Conservation (phyloP, 2,329 filamentous ascomycete species). For the Aspergillus sp. region DNA sequence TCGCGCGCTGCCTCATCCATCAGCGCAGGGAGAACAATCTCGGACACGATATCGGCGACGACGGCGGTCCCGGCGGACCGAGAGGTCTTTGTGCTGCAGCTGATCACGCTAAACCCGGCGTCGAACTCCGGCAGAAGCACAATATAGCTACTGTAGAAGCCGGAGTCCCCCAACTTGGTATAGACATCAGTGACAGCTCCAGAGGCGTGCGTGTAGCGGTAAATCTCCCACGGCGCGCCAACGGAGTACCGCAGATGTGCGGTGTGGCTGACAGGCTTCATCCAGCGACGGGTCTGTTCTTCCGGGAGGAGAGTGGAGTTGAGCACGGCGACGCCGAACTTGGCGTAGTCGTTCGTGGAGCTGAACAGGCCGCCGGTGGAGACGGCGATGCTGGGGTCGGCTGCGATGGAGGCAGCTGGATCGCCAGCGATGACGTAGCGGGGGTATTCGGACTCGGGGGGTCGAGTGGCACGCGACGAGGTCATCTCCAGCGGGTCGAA, state of each 20-base stretch:
- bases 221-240: constrained; percentile 42
- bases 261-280: constrained; percentile 41
- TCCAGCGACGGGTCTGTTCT: constrained; percentile 37
- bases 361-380: constrained; percentile 24
- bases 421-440: constrained; percentile 18
- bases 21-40: constrained; percentile 30
- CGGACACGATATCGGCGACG: constrained; percentile 25
- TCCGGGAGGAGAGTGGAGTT: constrained; percentile 35
- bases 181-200: constrained; percentile 33
- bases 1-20: constrained; percentile 28
- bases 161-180: constrained; percentile 43
- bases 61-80: constrained; percentile 7
- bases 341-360: constrained; percentile 37
- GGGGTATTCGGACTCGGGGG: constrained; percentile 13
- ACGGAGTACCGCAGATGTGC: constrained; percentile 39
- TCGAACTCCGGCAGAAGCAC: constrained; percentile 45
- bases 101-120: constrained; percentile 41
- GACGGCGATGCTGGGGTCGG: constrained; percentile 9
- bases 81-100: constrained; percentile 26
- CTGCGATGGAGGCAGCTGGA: background rate
- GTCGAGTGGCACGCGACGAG: constrained; percentile 37
- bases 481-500: constrained; percentile 44
- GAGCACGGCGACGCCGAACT: constrained; percentile 30
- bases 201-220: constrained; percentile 29
- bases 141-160: constrained; percentile 38